These are phyloP conservation scores for Candida maltosa DNA, from an alignment of 805 yeast species.

Conservation along the genomic window DNA sequence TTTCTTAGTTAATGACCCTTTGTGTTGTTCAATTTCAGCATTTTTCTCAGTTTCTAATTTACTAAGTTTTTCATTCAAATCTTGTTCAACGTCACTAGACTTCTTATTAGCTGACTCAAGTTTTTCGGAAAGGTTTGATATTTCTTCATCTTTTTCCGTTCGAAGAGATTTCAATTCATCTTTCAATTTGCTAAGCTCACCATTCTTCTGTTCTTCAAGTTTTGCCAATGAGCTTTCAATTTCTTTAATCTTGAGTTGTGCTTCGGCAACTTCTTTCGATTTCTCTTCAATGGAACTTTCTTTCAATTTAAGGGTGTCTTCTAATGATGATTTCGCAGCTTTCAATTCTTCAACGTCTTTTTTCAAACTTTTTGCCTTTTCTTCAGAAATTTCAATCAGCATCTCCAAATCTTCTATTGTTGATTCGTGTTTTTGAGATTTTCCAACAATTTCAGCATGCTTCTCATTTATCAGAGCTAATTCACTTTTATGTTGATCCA, in stretches of 20 bases:
- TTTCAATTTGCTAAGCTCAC: constrained; percentile 5
- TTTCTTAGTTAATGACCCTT: not conserved
- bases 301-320: not conserved
- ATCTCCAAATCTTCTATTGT: constrained; percentile 3
- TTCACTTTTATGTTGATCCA: not conserved
- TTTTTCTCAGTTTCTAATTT: constrained; percentile 2
- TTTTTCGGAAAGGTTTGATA: not conserved
- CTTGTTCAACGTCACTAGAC: not conserved
- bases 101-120: not conserved
- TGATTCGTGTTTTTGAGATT: not conserved
- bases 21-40: not conserved
- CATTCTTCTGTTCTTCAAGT: constrained; percentile 1
- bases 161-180: constrained; percentile 12
- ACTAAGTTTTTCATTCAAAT: not conserved
- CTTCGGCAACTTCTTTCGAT: not conserved
- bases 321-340: not conserved
- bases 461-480: not conserved
- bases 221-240: constrained; percentile 3
- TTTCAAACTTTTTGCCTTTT: constrained; percentile 2
- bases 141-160: constrained; percentile 3
- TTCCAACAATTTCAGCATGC: constrained; percentile 1
- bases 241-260: constrained; percentile 4
- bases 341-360: constrained; percentile 1
- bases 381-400: constrained; percentile 3
- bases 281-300: not conserved